Conservation (phyloP, 139 green algal genomes). For the Auxenochlorella pyrenoidosa region DNA sequence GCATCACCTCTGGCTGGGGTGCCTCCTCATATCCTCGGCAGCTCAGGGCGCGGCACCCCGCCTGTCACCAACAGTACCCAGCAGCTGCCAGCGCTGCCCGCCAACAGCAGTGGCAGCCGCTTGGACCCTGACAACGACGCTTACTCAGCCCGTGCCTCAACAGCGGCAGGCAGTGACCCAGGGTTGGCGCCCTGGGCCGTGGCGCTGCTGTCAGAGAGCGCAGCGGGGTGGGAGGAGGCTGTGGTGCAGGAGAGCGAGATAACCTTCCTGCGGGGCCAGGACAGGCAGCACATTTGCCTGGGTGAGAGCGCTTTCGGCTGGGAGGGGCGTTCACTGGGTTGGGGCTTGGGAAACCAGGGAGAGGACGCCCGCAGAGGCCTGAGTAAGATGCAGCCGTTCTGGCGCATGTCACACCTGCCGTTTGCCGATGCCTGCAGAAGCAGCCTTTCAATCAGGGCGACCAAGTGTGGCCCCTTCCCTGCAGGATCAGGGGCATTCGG, state of each 20-base stretch:
- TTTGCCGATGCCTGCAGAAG: background rate
- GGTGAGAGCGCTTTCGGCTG: too few relatives aligned
- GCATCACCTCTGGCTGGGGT: too few relatives aligned
- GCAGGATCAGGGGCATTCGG: background rate
- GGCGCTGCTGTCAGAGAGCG: background rate
- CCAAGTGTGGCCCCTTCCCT: background rate
- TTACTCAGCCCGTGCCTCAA: background rate
- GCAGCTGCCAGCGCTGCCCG: background rate
- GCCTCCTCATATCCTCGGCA: too few relatives aligned
- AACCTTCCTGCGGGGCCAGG: background rate
- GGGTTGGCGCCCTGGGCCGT: background rate
- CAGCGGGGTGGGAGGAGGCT: background rate
- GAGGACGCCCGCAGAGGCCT: too few relatives aligned
- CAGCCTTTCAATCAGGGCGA: background rate
- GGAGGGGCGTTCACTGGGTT: too few relatives aligned
- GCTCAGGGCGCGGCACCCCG: too few relatives aligned
- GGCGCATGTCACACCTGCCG: background rate
- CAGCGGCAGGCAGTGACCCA: background rate
- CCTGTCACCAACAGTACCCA: too few relatives aligned
- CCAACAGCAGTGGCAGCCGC: background rate
- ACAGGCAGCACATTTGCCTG: background rate
- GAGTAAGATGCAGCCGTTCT: too few relatives aligned
- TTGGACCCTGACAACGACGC: too few relatives aligned
- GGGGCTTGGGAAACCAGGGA: too few relatives aligned
- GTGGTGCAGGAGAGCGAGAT: slow-evolving; percentile 3